These are phyloP conservation scores for Ochromonas danica DNA, from an alignment of 108 stramenopile genomes.

Conservation along the genomic window DNA sequence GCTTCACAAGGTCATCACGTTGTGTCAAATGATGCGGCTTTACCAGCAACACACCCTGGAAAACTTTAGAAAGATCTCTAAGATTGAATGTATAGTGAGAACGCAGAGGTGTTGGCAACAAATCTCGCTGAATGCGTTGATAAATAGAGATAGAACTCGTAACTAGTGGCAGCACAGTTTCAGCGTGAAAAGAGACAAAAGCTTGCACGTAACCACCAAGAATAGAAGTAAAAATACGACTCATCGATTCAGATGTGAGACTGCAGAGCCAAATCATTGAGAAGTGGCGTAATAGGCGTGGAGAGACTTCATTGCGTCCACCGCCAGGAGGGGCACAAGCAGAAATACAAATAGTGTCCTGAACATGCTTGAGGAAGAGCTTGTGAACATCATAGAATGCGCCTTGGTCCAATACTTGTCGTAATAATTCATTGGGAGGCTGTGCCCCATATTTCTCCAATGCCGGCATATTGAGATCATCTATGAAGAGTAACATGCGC, in stretches of 20 bases:
- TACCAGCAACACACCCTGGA: slow-evolving; percentile 61
- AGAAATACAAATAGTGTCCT: slow-evolving; percentile 50
- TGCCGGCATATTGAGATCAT: slow-evolving; percentile 67
- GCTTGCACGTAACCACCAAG: slow-evolving; percentile 48
- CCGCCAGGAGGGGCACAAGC: slow-evolving; percentile 61
- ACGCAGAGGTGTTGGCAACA: slow-evolving; percentile 61
- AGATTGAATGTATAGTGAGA: slow-evolving; percentile 64
- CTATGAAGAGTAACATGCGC: slow-evolving; percentile 61
- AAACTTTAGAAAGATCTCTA: slow-evolving; percentile 58
- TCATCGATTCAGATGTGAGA: slow-evolving; percentile 43
- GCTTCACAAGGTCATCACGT: slow-evolving; percentile 40
- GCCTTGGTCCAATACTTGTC: slow-evolving; percentile 59
- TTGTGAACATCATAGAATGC: slow-evolving; percentile 62
- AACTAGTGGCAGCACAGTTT: slow-evolving; percentile 46
- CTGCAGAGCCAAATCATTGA: slow-evolving; percentile 53
- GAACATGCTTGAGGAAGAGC: slow-evolving; percentile 60
- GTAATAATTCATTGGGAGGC: slow-evolving; percentile 64
- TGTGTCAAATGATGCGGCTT: slow-evolving; percentile 34
- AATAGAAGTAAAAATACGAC: slow-evolving; percentile 50
- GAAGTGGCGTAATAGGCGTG: slow-evolving; percentile 58
- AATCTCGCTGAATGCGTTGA: slow-evolving; percentile 42
- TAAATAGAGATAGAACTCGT: slow-evolving; percentile 53
- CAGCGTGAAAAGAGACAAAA: slow-evolving; percentile 29
- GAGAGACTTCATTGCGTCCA: slow-evolving; percentile 57
- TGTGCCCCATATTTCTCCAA: slow-evolving; percentile 65